These are phyloP conservation scores for Penicillium canescens DNA, from an alignment of 495 filamentous ascomycete genomes.

Conservation along the genomic window DNA sequence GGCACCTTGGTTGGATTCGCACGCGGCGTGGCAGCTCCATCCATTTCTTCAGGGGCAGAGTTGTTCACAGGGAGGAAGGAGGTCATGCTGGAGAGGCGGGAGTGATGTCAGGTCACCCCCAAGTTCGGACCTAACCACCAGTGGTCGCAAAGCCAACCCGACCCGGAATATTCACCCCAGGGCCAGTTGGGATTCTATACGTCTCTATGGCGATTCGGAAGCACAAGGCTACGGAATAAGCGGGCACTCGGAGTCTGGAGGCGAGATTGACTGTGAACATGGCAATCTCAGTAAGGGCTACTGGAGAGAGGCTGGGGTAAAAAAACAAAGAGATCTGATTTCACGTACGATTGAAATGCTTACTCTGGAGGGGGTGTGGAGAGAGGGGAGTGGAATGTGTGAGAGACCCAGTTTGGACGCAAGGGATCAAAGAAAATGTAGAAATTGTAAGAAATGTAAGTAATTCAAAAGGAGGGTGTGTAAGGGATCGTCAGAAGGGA, in stretches of 20 bases:
- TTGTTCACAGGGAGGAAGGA: conserved; percentile 79
- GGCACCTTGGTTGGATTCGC: conserved; percentile 47
- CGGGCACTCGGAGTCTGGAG: conserved; percentile 25
- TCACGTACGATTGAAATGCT: conserved; percentile 23
- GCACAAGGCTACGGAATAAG: conserved; percentile 22
- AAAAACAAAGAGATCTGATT: conserved; percentile 1
- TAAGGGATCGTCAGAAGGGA: neutral
- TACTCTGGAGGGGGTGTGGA: conserved; percentile 3
- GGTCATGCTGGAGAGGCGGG: conserved; percentile 44
- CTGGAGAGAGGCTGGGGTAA: neutral
- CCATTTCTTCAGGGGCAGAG: conserved; percentile 57
- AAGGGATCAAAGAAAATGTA: conserved; percentile 15
- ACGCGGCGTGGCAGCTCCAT: conserved; percentile 62
- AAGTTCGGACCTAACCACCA: conserved; percentile 18
- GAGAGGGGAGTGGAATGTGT: conserved; percentile 13
- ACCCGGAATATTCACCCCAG: conserved; percentile 19
- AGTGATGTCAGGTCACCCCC: conserved; percentile 47
- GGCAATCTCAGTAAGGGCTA: conserved; percentile 12
- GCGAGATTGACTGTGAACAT: conserved; percentile 27
- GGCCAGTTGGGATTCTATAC: conserved; percentile 17
- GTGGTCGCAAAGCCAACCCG: conserved; percentile 25
- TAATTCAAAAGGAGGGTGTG: conserved; percentile 7
- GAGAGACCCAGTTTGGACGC: conserved; percentile 14
- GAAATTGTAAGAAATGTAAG: neutral
- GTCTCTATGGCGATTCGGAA: conserved; percentile 14